These are phyloP conservation scores for Phlebopus sp. DNA, from an alignment of 1,284 basidiomycete genomes.

Conservation along the genomic window DNA sequence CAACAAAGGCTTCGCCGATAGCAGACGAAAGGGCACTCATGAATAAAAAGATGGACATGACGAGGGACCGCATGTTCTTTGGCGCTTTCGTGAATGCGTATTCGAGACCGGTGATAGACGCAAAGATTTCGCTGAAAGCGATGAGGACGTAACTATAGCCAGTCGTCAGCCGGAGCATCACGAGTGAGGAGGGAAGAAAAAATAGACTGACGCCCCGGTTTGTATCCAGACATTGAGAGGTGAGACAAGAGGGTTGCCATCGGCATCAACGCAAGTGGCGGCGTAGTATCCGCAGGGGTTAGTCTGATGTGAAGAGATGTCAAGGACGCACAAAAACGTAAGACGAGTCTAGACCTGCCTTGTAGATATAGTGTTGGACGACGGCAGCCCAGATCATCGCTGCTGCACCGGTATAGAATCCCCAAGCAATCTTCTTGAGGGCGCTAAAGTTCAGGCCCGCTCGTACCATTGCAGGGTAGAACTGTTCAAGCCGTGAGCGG, in stretches of 20 bases:
- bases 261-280: slow-evolving; percentile 48
- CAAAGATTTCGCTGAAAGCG: slow-evolving; percentile 77
- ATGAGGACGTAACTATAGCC: slow-evolving; percentile 55
- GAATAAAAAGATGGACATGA: slow-evolving; percentile 75
- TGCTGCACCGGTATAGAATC: slow-evolving; percentile 63
- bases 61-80: slow-evolving; percentile 77
- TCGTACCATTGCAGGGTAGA: slow-evolving; percentile 76
- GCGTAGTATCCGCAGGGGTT: slow-evolving; percentile 66
- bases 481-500: slow-evolving; percentile 21
- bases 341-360: slow-evolving; percentile 29
- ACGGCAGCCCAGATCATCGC: slow-evolving; percentile 67
- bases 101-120: slow-evolving; percentile 82
- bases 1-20: slow-evolving; percentile 66
- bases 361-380: slow-evolving; percentile 76
- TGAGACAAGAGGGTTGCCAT: slow-evolving; percentile 41
- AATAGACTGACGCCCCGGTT: slow-evolving; percentile 52
- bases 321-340: no score
- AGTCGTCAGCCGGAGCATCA: neutral
- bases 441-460: slow-evolving; percentile 67
- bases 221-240: slow-evolving; percentile 79
- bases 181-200: neutral
- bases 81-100: slow-evolving; percentile 90
- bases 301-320: slow-evolving; percentile 33
- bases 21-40: slow-evolving; percentile 62
- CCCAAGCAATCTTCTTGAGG: slow-evolving; percentile 71